These are phyloP conservation scores for Physaria fendleri DNA, from an alignment of 345 rosid genomes.

Conservation along the genomic window DNA sequence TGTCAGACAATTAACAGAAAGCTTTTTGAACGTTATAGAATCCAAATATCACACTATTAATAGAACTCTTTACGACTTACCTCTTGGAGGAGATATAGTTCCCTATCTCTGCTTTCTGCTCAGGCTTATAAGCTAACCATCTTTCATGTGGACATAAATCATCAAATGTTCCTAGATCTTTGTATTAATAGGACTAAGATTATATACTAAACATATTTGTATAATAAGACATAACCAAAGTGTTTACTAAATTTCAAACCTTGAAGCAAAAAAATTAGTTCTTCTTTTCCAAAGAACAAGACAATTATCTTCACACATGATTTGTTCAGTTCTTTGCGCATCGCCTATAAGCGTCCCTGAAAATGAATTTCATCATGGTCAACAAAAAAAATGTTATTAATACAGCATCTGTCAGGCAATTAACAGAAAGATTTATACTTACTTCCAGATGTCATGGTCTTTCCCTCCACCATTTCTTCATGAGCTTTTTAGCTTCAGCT, in stretches of 20 bases:
- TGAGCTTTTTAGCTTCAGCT: too few species aligned
- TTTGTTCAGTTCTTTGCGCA: constrained; percentile 65
- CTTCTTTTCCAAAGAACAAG: constrained; percentile 30
- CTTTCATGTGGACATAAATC: constrained; percentile 38
- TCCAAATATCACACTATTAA: neutral
- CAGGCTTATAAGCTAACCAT: constrained; percentile 55
- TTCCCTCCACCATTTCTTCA: too few species aligned
- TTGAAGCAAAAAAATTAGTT: constrained; percentile 57
- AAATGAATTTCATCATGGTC: constrained; percentile 4
- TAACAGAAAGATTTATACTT: too few species aligned
- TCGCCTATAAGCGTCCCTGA: constrained; percentile 46
- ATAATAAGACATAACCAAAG: neutral
- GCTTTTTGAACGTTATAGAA: neutral
- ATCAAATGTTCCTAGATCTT: constrained; percentile 40
- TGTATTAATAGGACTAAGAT: constrained; percentile 9
- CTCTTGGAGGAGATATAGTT: constrained; percentile 47
- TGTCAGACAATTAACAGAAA: too few species aligned
- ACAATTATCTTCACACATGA: constrained; percentile 42
- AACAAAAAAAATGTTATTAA: neutral
- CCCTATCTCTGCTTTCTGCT: constrained; percentile 50
- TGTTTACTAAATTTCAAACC: constrained; percentile 35
- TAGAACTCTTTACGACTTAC: constrained; percentile 22
- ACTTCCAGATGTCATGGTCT: too few species aligned
- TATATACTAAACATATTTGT: neutral
- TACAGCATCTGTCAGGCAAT: too few species aligned